phyloP scores from a whole-genome alignment of 1,284 basidiomycete genomes.

The Fomitopsis schrenkii region DNA sequence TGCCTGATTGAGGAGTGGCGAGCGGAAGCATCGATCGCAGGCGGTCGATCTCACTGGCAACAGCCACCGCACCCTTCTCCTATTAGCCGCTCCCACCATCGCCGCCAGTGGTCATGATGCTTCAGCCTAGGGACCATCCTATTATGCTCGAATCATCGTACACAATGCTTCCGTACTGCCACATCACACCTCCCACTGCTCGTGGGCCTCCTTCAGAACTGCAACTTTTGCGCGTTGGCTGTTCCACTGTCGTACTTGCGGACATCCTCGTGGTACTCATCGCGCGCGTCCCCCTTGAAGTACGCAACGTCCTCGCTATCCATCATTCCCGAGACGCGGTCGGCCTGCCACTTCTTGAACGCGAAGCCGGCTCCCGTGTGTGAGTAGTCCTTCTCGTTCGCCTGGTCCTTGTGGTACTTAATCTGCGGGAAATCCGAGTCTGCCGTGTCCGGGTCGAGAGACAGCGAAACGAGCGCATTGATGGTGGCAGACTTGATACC shows the following conservation, averaged over 20 bases:
- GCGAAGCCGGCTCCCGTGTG: conserved; percentile 28
- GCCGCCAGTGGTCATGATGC: no score
- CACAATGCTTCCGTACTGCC: not conserved
- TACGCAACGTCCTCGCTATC: conserved; percentile 21
- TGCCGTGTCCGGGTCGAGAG: conserved; percentile 26
- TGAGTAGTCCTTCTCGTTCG: conserved; percentile 30
- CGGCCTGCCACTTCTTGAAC: conserved; percentile 31
- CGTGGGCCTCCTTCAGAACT: conserved; percentile 4
- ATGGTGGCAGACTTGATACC: conserved; percentile 27
- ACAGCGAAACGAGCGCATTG: conserved; percentile 27
- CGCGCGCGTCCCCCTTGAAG: conserved; percentile 19
- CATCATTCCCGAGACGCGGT: conserved; percentile 23
- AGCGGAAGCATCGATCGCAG: not conserved
- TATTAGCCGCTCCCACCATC: no score
- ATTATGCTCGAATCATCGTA: not conserved
- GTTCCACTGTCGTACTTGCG: conserved; percentile 16
- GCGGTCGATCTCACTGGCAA: not conserved
- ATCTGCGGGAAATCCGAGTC: conserved; percentile 28
- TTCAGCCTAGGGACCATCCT: no score
- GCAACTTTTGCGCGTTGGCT: conserved; percentile 16
- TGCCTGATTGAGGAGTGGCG: not conserved
- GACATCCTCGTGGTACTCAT: conserved; percentile 18
- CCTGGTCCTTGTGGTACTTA: conserved; percentile 33
- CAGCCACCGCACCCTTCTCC: not conserved
- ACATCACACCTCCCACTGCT: not conserved